Evolutionary conservation across 2,329 filamentous ascomycete species (phyloP).

Genomic region (Exophiala mesophila): DNA sequence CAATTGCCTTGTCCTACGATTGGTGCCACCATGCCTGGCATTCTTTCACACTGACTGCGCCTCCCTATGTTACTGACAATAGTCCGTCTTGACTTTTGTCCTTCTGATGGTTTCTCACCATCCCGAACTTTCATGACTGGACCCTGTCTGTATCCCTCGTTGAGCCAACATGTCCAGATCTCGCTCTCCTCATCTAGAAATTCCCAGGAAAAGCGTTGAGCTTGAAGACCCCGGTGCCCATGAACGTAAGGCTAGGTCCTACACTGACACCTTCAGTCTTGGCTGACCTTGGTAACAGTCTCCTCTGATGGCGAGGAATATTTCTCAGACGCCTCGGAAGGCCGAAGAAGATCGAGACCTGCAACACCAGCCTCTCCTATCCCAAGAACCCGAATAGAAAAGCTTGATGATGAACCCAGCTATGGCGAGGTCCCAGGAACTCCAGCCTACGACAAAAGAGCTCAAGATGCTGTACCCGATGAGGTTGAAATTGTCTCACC

Average conservation of each 20-base stretch:
- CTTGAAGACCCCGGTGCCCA: conserved; percentile 54
- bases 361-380: conserved; percentile 47
- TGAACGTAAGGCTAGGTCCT: conserved; percentile 31
- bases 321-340: conserved; percentile 63
- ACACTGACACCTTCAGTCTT: neutral
- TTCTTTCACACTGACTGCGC: neutral
- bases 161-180: conserved; percentile 20
- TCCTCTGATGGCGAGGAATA: conserved; percentile 55
- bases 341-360: conserved; percentile 35
- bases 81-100: too few species aligned
- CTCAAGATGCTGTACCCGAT: conserved; percentile 58
- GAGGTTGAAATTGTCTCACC: conserved; percentile 56
- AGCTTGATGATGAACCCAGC: conserved; percentile 54
- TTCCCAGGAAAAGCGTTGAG: conserved; percentile 52
- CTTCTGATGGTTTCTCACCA: too few species aligned
- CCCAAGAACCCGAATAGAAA: conserved; percentile 59
- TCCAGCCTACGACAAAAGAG: conserved; percentile 53
- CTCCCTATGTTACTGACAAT: too few species aligned
- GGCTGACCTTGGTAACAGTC: conserved; percentile 28
- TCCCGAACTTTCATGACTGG: too few species aligned
- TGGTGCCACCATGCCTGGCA: neutral
- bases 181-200: conserved; percentile 36
- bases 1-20: neutral
- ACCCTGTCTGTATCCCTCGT: conserved; percentile 9
- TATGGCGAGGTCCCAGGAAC: conserved; percentile 61